phyloP scores from a whole-genome alignment of 2,329 filamentous ascomycete genomes.

The Colletotrichum nymphaeae region DNA sequence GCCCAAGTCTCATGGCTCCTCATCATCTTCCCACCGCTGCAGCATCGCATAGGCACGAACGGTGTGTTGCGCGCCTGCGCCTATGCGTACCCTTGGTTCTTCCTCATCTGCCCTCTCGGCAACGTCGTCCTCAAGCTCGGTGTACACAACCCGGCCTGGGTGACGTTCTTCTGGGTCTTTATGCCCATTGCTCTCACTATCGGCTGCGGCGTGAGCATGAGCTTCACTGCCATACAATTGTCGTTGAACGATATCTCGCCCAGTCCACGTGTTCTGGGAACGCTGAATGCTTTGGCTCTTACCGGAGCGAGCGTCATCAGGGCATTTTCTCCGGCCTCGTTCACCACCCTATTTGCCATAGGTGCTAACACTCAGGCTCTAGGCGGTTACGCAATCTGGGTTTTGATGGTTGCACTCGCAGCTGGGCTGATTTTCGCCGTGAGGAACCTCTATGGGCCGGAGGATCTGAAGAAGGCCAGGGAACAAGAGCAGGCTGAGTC shows the following conservation, averaged over 20 bases:
- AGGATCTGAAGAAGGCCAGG: background rate
- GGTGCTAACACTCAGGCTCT: slow-evolving; percentile 72
- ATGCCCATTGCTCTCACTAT: slow-evolving; percentile 53
- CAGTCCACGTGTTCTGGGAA: slow-evolving; percentile 71
- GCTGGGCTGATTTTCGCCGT: slow-evolving; percentile 8
- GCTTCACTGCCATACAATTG: slow-evolving; percentile 78
- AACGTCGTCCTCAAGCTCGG: slow-evolving; percentile 67
- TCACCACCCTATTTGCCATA: slow-evolving; percentile 75
- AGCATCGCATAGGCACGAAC: slow-evolving; percentile 74
- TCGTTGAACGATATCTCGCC: slow-evolving; percentile 81
- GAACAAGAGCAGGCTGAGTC: background rate
- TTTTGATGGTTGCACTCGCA: background rate
- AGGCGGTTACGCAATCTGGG: slow-evolving; percentile 61
- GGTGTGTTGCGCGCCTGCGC: slow-evolving; percentile 68
- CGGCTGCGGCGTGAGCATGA: slow-evolving; percentile 74
- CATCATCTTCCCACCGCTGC: slow-evolving; percentile 75
- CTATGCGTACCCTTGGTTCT: slow-evolving; percentile 71
- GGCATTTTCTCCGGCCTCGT: slow-evolving; percentile 73
- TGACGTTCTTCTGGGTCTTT: slow-evolving; percentile 67
- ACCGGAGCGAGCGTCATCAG: slow-evolving; percentile 71
- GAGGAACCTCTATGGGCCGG: background rate
- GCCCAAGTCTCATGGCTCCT: slow-evolving; percentile 80
- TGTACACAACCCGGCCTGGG: slow-evolving; percentile 46
- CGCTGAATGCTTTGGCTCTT: slow-evolving; percentile 71
- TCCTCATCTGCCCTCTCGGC: slow-evolving; percentile 64